These are phyloP conservation scores for Scutellaria baicalensis DNA, from an alignment of 257 asterid genomes.

Conservation along the genomic window DNA sequence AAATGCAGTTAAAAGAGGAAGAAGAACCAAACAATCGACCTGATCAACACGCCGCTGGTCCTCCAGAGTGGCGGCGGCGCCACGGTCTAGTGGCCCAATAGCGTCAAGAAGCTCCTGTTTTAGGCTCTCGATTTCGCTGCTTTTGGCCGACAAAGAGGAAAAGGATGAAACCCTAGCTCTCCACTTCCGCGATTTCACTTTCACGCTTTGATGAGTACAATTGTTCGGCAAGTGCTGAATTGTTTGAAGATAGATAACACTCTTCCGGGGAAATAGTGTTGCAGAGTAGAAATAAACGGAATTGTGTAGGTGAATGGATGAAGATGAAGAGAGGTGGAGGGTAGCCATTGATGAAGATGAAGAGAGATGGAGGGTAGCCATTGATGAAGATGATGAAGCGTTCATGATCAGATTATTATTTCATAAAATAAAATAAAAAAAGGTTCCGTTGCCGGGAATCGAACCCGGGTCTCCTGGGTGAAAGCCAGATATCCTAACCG, in stretches of 20 bases:
- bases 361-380: slow-evolving; percentile 24
- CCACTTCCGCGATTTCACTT: slow-evolving; percentile 25
- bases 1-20: neutral
- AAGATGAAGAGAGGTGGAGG: neutral
- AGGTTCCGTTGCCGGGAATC: slow-evolving; percentile 74
- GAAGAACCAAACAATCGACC: slow-evolving; percentile 3
- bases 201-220: neutral
- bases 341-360: slow-evolving; percentile 20
- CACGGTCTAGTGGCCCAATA: slow-evolving; percentile 54
- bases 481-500: slow-evolving; percentile 97
- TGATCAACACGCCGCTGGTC: slow-evolving; percentile 44
- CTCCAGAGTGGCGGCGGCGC: slow-evolving; percentile 48
- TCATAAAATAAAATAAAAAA: neutral
- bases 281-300: neutral
- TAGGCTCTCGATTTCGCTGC: slow-evolving; percentile 25
- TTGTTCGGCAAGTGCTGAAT: neutral
- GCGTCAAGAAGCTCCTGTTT: slow-evolving; percentile 54
- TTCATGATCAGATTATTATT: too few species aligned
- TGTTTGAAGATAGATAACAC: neutral
- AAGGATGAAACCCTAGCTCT: slow-evolving; percentile 34
- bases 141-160: slow-evolving; percentile 23
- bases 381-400: neutral
- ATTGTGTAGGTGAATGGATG: neutral
- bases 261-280: slow-evolving; percentile 1
- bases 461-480: slow-evolving; percentile 97